Percentiles rank a stretch among this genome's conserved stretches.
phyloP scores from a whole-genome alignment of 805 yeast species.

The Pichia californica region DNA sequence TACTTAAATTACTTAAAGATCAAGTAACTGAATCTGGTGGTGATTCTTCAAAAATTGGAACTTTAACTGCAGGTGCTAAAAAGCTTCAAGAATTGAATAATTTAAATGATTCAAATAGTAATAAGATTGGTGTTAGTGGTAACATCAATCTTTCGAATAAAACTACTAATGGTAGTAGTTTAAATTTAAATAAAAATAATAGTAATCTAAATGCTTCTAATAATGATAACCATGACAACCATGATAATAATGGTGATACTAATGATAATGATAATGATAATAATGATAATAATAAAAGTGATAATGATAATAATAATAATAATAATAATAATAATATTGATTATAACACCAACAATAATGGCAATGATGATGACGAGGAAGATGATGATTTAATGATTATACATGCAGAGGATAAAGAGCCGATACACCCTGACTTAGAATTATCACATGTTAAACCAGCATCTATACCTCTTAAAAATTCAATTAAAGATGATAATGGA shows the following conservation, averaged over 20 bases:
- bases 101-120: neutral
- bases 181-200: neutral
- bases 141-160: neutral
- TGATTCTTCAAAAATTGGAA: constrained; percentile 21
- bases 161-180: neutral
- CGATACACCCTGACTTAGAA: constrained; percentile 2
- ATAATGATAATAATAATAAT: neutral
- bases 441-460: neutral
- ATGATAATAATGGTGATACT: neutral
- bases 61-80: constrained; percentile 5
- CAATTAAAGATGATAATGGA: neutral
- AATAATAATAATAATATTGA: neutral
- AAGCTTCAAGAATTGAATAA: neutral
- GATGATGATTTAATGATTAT: constrained; percentile 13
- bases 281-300: neutral
- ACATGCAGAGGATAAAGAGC: constrained; percentile 7
- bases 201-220: too few species aligned
- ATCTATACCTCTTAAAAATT: too few species aligned
- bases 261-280: neutral
- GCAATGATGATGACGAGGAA: constrained; percentile 1
- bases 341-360: neutral
- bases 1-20: constrained; percentile 21
- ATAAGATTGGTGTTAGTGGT: neutral
- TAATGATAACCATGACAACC: too few species aligned
- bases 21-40: constrained; percentile 24